Evolutionary conservation across 768 basidiomycete species (phyloP), one percentile per base, ranked within the genome.

Genomic region (Suillus paluster): DNA sequence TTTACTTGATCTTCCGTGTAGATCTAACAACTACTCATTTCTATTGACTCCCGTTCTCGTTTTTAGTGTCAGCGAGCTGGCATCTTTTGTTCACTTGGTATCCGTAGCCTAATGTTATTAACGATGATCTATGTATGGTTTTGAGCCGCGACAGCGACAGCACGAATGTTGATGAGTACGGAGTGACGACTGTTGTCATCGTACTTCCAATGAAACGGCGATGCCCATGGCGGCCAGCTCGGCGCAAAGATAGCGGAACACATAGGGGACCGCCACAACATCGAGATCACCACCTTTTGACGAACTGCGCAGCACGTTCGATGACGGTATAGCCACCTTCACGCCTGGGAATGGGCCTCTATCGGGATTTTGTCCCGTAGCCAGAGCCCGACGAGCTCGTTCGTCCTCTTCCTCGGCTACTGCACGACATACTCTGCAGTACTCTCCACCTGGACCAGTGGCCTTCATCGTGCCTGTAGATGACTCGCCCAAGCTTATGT

Each of bases 161-260:
- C 5, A 55, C 15, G 17, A 56, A 23, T 25, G 30, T 17, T 30
- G 2, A 39, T 19, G 14, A 54, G 34, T 36, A 60, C 14, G 9
- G 53, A 36, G n/a, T 21, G 44, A 21, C 45, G 27, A 4, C 6
- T 45, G 27, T 46, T 27, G n/a, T 42, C 57, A 92, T 56, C 75
- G 83, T 57, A 96, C 86, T 71, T 92, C 88, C 54, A 99, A 77
- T 53, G 93, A 92, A 56, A 99, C 84, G 39, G 91, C 87, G 68
- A 99, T 98, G 50, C 97, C 97, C 97, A 99, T 99, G 19, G 94
- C 91, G n/a, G 96, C 96, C 67, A 99, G 79, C 78, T 99, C 97
- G 3, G 96, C 92, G 71, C 96, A 95, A 12, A 98, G 83, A 79
- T 95, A 94, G 54, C 94, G 84, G 78, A 97, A 97, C 56, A 97